phyloP scores from a whole-genome alignment of 179 eudicot species.

The Nepenthes alata region DNA sequence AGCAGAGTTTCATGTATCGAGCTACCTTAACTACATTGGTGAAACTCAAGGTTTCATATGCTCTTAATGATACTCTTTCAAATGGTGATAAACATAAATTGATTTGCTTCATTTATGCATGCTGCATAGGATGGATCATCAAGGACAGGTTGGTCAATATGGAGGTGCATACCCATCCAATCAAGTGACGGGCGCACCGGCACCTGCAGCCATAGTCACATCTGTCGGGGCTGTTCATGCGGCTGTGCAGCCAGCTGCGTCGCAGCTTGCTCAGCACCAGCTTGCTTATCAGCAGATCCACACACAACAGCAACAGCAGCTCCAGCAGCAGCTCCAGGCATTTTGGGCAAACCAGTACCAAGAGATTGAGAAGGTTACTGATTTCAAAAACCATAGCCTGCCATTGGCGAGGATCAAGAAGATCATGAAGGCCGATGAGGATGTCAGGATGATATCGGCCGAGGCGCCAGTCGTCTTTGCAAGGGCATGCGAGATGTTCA shows the following conservation, averaged over 20 bases:
- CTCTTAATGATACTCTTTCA: too few species aligned
- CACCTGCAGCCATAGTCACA: slow-evolving; percentile 14
- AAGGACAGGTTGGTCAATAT: slow-evolving; percentile 55
- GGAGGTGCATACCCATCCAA: slow-evolving; percentile 43
- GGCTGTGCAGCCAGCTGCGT: slow-evolving; percentile 24
- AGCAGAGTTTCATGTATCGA: too few species aligned
- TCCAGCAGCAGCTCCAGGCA: slow-evolving; percentile 48
- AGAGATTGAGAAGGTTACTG: slow-evolving; percentile 50
- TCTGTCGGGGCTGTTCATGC: slow-evolving; percentile 33
- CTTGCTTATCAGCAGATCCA: slow-evolving; percentile 79
- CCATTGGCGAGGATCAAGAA: slow-evolving; percentile 61
- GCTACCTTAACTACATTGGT: too few species aligned
- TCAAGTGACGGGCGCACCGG: slow-evolving; percentile 44
- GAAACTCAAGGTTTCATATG: too few species aligned
- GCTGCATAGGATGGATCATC: slow-evolving; percentile 49
- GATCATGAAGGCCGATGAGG: slow-evolving; percentile 70
- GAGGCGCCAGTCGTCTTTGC: slow-evolving; percentile 65
- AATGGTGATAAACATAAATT: background rate
- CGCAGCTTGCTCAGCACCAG: slow-evolving; percentile 63
- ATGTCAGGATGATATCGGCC: slow-evolving; percentile 62
- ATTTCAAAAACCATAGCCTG: slow-evolving; percentile 58
- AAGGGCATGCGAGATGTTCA: slow-evolving; percentile 51
- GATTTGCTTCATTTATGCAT: background rate
- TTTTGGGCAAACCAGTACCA: slow-evolving; percentile 51
- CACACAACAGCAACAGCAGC: slow-evolving; percentile 62